Conservation (phyloP, 2,329 filamentous ascomycete genomes). For the Grosmannia huntii region DNA sequence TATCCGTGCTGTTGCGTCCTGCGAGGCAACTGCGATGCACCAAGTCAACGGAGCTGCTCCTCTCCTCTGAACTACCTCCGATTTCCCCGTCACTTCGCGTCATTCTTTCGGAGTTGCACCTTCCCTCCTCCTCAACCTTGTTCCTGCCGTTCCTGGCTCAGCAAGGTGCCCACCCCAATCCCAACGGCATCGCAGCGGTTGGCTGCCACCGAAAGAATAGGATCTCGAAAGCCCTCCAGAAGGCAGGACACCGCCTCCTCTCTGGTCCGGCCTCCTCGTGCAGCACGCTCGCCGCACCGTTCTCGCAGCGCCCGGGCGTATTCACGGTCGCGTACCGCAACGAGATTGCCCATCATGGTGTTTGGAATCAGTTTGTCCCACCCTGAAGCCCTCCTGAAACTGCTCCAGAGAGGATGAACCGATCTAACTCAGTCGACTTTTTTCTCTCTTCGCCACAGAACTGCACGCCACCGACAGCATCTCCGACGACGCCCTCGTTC, state of each 20-base stretch:
- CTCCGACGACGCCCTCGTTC: slow-evolving; percentile 79
- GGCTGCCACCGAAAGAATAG: background rate
- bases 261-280: background rate
- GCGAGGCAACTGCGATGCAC: background rate
- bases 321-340: background rate
- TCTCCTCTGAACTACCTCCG: background rate
- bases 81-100: background rate
- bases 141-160: background rate
- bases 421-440: background rate
- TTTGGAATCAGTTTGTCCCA: background rate
- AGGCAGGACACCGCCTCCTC: background rate
- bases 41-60: background rate
- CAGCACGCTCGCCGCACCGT: too few relatives aligned
- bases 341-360: background rate
- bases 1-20: background rate
- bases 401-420: background rate
- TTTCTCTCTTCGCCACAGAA: background rate
- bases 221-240: background rate
- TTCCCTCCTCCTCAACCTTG: background rate
- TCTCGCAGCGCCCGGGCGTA: background rate
- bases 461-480: slow-evolving; percentile 48
- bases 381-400: background rate
- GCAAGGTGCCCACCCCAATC: background rate
- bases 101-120: background rate
- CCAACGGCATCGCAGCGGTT: background rate